Percentiles rank a stretch among this genome's conserved stretches.
Conservation (phyloP, 352 stramenopile genomes). For the Peronospora destructor region DNA sequence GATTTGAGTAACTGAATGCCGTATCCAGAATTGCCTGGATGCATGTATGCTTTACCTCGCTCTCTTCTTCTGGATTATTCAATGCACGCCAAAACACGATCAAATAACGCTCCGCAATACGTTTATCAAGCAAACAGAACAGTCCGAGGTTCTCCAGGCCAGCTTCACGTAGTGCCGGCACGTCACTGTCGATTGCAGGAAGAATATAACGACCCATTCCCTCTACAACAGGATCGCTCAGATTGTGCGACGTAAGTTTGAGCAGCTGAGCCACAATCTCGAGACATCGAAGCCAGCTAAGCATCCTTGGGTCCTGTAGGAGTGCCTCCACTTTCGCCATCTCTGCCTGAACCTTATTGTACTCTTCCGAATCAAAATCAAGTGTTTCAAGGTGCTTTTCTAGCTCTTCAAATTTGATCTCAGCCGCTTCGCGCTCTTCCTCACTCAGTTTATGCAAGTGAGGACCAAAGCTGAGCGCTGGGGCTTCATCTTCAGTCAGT, state of each 20-base stretch:
- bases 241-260: slow-evolving; percentile 58
- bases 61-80: slow-evolving; percentile 74
- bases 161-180: slow-evolving; percentile 60
- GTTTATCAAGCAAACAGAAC: slow-evolving; percentile 63
- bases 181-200: slow-evolving; percentile 68
- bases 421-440: slow-evolving; percentile 47
- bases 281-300: slow-evolving; percentile 63
- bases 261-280: slow-evolving; percentile 70
- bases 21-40: slow-evolving; percentile 67
- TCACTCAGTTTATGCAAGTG: slow-evolving; percentile 34
- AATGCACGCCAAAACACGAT: slow-evolving; percentile 74
- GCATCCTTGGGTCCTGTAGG: slow-evolving; percentile 63
- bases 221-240: slow-evolving; percentile 58
- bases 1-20: slow-evolving; percentile 51
- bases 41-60: slow-evolving; percentile 70
- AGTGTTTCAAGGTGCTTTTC: slow-evolving; percentile 51
- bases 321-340: slow-evolving; percentile 60
- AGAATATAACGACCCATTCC: slow-evolving; percentile 71
- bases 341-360: slow-evolving; percentile 50
- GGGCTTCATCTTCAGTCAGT: slow-evolving; percentile 22
- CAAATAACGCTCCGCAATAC: slow-evolving; percentile 58
- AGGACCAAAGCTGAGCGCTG: slow-evolving; percentile 17
- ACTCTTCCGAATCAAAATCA: slow-evolving; percentile 53
- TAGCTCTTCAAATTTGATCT: slow-evolving; percentile 56
- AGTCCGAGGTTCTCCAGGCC: slow-evolving; percentile 70